Base-by-base conservation (phyloP, 2,329 filamentous ascomycete species). In the Huntiella abstrusa region DNA sequence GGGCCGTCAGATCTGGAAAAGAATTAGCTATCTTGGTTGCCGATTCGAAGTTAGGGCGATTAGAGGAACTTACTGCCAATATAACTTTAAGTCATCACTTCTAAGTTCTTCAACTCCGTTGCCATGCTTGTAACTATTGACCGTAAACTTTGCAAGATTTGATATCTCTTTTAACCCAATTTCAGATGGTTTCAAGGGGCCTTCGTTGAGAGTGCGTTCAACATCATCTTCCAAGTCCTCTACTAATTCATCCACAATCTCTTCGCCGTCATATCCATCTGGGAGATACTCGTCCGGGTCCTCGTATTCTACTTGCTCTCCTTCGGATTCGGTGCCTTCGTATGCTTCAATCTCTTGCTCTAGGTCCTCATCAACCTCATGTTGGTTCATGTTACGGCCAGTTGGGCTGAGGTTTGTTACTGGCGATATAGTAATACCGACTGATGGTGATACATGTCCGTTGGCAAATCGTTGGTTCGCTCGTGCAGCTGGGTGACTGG, bases 111-210 rank as follows among this genome's bases (percentile, higher is more conserved):
- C 75, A 11, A 88, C 77, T 2, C 81, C 81, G 54, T 80, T 85
- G 35, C 83, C 83, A 1, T 81, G 82, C 61, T 91, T 91, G 56
- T 77, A 77, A 56, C 76, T 83, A 58, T 79, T 84, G 53, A 88
- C 83, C 8, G 81, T 87, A 68, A 85, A 88, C 52, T 78, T 81
- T 32, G 82, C 83, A 15, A 91, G 69, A 51, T 85, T 86, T 54
- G 80, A 84, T 58, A 91, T 88, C 58, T 91, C 84, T 59, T 86
- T 87, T 51, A 88, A 66, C 38, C 77, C 68, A 8, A 69, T 57
- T 13, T 68, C 68, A 13, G 67, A 62, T 11, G 75, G 64, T 47
- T 77, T 67, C 1, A 58, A 56, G 4, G 59, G 58, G 1, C 62
- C 64, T 8, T 61, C 57, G 10, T 55, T 55, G 12, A 43, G 33